Conservation (phyloP, 345 rosid genomes). For the Murraya paniculata region DNA sequence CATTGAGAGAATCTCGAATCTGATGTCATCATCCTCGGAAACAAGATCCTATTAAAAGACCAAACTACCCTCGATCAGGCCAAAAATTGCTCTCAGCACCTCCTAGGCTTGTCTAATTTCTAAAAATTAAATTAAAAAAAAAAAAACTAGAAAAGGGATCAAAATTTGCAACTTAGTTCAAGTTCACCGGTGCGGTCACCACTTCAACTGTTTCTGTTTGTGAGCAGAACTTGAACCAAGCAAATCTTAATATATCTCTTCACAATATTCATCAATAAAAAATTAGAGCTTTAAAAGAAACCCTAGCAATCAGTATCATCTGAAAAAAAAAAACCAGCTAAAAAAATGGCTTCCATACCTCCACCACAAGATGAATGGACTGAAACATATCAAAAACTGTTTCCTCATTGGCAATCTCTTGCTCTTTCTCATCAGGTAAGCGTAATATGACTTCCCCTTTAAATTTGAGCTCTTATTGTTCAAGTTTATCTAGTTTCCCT, state of each 20-base stretch:
- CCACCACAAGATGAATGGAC: slow-evolving; percentile 67
- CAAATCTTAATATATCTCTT: not conserved
- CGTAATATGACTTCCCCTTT: not conserved
- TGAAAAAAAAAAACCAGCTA: not conserved
- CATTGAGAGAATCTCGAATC: not conserved
- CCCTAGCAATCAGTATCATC: slow-evolving; percentile 2
- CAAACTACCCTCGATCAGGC: not conserved
- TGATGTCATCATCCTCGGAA: not conserved
- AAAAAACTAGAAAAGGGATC: not conserved
- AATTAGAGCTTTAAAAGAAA: not conserved
- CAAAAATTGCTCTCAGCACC: not conserved
- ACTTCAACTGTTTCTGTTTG: not conserved
- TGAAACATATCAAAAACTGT: slow-evolving; percentile 38
- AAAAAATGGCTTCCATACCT: slow-evolving; percentile 32
- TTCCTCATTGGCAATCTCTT: slow-evolving; percentile 60
- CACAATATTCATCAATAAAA: not conserved
- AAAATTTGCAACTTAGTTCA: not conserved
- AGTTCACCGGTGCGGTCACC: not conserved
- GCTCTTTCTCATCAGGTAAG: slow-evolving; percentile 49
- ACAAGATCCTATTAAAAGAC: not conserved
- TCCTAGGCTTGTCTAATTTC: not conserved
- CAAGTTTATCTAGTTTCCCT: not conserved
- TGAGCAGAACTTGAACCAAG: not conserved
- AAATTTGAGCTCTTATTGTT: not conserved
- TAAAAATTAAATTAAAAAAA: not conserved